Base-by-base conservation (phyloP, 2,329 filamentous ascomycete genomes). In the Thelonectria blattea region DNA sequence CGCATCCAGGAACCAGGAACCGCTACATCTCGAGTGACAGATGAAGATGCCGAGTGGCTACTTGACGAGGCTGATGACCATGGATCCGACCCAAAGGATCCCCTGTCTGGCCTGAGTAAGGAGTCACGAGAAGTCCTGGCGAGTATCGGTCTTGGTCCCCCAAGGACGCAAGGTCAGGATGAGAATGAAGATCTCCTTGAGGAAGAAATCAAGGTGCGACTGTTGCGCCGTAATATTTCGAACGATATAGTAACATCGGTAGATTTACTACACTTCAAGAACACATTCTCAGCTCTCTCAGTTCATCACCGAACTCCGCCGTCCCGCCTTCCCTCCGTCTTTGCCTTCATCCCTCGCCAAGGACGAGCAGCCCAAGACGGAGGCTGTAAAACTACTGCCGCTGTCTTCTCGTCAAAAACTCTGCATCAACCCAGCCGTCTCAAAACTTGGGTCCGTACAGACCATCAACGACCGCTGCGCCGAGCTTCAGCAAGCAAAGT, bases 391-490 rank as follows among this genome's bases (percentile, higher is more conserved):
- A 69, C 88, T 96, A 65, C 74, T 97, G 0, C 89, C 93, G 0
- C 78, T 97, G 1, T 94, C 93, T 0, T 97, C 93, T 0, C 86
- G 93, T 5, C 95, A 96, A 72, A 91, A 92, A 60, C 82, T 89
- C 9, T 99, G 95, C 75, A 97, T 99, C 76, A 97, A 99, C 67
- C 85, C 90, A 0, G 85, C 88, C 30, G 94, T 99, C 2, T 83
- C 85, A 22, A 86, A 85, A 12, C 85, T 98, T 2, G 83, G 85
- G 43, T 85, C 86, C 0, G 81, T 90, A 1, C 88, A 91, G 0
- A 92, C 92, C 6, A 97, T 99, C 77, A 99, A 98, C 71, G 95
- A 99, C 73, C 85, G 89, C 12, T 99, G 95, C 71, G 81, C 94
- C 7, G 95, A 99, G 70, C 80, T 99, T 22, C 95, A 99, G 72